Evolutionary conservation across 1,284 basidiomycete species (phyloP).

Genomic region (Mycena citricolor): DNA sequence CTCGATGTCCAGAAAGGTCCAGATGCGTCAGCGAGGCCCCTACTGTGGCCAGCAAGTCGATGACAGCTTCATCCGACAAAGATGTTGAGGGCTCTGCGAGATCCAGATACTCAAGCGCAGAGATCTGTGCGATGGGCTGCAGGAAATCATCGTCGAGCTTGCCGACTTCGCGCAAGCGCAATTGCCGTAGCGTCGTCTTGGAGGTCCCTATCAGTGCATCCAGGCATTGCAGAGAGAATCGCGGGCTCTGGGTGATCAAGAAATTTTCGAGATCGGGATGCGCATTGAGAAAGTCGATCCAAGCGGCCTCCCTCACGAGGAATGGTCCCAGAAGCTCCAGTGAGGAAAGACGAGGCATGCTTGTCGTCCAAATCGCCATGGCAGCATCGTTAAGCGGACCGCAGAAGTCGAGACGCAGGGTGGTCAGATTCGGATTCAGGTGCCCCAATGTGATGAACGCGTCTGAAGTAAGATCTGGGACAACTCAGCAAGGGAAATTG

Average conservation of each 20-base stretch:
- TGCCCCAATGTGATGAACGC: conserved; percentile 69
- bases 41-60: conserved; percentile 51
- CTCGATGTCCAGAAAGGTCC: conserved; percentile 62
- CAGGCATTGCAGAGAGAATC: conserved; percentile 80
- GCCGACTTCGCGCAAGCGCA: conserved; percentile 82
- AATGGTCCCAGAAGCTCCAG: conserved; percentile 90
- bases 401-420: conserved; percentile 82
- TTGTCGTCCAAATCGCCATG: conserved; percentile 62
- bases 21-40: conserved; percentile 53
- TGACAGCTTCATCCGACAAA: conserved; percentile 59
- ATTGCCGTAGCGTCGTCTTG: conserved; percentile 55
- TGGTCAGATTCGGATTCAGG: conserved; percentile 80
- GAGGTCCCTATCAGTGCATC: conserved; percentile 64
- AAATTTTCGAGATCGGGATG: conserved; percentile 68
- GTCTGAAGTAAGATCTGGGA: conserved; percentile 63
- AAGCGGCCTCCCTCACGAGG: conserved; percentile 75
- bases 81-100: conserved; percentile 54
- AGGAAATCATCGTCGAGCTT: conserved; percentile 69
- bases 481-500: conserved; percentile 15
- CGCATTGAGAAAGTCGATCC: conserved; percentile 74
- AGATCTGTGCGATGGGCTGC: conserved; percentile 47
- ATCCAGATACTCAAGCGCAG: conserved; percentile 55
- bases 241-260: conserved; percentile 82
- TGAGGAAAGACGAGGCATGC: conserved; percentile 65
- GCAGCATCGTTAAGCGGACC: conserved; percentile 79